Evolutionary conservation across 257 asterid genomes (phyloP).

Genomic region (Osmanthus fragrans): DNA sequence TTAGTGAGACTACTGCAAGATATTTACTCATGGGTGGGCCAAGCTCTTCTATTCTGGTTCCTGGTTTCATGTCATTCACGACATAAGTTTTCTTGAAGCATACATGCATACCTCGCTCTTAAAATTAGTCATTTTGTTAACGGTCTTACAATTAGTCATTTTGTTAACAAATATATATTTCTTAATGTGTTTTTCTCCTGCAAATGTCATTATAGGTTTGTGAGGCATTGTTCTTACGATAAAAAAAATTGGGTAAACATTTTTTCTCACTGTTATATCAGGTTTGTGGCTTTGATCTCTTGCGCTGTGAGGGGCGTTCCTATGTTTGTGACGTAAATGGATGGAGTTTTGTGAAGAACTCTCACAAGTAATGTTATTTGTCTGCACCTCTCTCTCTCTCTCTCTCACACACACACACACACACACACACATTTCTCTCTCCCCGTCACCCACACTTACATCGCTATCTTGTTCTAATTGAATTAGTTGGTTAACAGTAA

Average conservation of each 20-base stretch:
- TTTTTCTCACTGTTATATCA: slow-evolving; percentile 38
- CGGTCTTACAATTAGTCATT: neutral
- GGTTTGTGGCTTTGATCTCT: slow-evolving; percentile 99
- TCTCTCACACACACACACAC: neutral
- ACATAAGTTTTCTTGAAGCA: neutral
- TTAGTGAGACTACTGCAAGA: neutral
- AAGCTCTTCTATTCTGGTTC: neutral
- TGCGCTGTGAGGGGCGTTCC: slow-evolving; percentile 96
- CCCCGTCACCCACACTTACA: neutral
- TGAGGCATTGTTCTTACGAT: slow-evolving; percentile 20
- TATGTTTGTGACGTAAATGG: slow-evolving; percentile 98
- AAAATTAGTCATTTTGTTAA: too few relatives aligned
- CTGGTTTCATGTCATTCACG: neutral
- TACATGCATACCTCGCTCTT: neutral
- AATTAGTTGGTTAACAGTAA: neutral
- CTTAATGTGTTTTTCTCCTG: neutral
- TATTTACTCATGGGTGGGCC: neutral
- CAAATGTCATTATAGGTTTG: slow-evolving; percentile 66
- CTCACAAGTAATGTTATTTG: slow-evolving; percentile 67
- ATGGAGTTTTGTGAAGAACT: slow-evolving; percentile 97
- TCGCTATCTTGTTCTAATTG: neutral
- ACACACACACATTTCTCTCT: too few relatives aligned
- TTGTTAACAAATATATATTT: neutral
- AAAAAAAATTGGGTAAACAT: neutral
- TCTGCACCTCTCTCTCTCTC: slow-evolving; percentile 4